These are phyloP conservation scores for Trichoderma harzianum DNA, from an alignment of 2,329 filamentous ascomycete genomes.

Conservation along the genomic window DNA sequence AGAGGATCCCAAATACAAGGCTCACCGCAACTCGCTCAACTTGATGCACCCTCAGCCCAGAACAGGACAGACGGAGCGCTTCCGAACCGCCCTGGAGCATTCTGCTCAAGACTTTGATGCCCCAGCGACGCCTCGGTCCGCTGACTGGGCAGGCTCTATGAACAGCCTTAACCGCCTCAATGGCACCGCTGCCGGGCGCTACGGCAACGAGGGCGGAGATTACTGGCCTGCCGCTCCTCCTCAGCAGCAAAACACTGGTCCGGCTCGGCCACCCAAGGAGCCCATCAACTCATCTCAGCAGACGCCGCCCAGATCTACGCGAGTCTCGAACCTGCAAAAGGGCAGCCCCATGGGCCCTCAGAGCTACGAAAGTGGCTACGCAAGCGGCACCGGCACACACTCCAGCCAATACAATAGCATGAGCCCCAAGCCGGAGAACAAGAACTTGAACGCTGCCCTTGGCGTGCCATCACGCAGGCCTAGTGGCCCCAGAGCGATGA, in stretches of 20 bases:
- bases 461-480: slow-evolving; percentile 52
- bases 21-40: slow-evolving; percentile 76
- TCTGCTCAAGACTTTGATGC: slow-evolving; percentile 67
- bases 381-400: slow-evolving; percentile 44
- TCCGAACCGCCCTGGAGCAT: slow-evolving; percentile 69
- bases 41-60: slow-evolving; percentile 76
- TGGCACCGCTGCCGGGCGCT: slow-evolving; percentile 43
- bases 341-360: slow-evolving; percentile 55
- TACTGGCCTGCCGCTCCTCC: slow-evolving; percentile 47
- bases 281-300: slow-evolving; percentile 45
- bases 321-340: slow-evolving; percentile 51
- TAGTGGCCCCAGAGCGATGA: slow-evolving; percentile 60
- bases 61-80: slow-evolving; percentile 68
- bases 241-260: slow-evolving; percentile 37
- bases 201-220: slow-evolving; percentile 43
- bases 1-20: slow-evolving; percentile 76
- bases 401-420: slow-evolving; percentile 53
- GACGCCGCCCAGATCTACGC: slow-evolving; percentile 46
- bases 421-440: slow-evolving; percentile 56
- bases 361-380: slow-evolving; percentile 53
- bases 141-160: slow-evolving; percentile 61
- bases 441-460: slow-evolving; percentile 53
- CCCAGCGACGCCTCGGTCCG: slow-evolving; percentile 57
- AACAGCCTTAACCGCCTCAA: slow-evolving; percentile 56
- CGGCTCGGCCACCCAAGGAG: slow-evolving; percentile 62